A percentile compares a stretch with the other conserved stretches of the same genome.
Conservation (phyloP, 208 protist species). For the Leishmania aethiopica region DNA sequence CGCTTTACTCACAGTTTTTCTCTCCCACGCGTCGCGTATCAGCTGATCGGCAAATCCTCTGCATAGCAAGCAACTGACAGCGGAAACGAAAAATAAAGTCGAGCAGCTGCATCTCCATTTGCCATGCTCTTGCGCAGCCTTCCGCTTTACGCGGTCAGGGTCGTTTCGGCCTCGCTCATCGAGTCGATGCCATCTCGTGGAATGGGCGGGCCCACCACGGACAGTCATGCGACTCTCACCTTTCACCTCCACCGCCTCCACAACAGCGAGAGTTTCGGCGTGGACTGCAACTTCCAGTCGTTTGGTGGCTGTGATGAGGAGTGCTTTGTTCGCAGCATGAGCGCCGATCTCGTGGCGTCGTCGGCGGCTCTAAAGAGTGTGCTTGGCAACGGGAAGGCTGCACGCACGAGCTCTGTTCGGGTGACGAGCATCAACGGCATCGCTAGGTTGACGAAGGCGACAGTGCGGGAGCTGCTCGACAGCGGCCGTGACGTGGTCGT, state of each 20-base stretch:
- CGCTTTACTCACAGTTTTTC: neutral
- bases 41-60: neutral
- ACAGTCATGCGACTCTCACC: conserved; percentile 7
- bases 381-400: neutral
- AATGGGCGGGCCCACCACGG: neutral
- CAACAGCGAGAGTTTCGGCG: conserved; percentile 6
- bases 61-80: neutral
- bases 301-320: neutral
- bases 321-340: conserved; percentile 19
- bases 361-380: conserved; percentile 14
- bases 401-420: neutral
- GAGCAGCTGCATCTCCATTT: neutral
- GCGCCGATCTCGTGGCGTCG: neutral
- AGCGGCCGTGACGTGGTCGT: conserved; percentile 6
- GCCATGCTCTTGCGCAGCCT: conserved; percentile 15
- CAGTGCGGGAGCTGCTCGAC: conserved; percentile 1
- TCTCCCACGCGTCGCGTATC: neutral
- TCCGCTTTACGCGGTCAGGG: conserved; percentile 8
- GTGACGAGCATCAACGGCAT: conserved; percentile 19
- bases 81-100: neutral
- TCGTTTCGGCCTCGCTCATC: conserved; percentile 13
- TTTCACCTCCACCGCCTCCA: conserved; percentile 22
- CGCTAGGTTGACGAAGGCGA: neutral
- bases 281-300: conserved; percentile 5
- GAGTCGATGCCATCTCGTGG: conserved; percentile 6